phyloP scores from a whole-genome alignment of 2,329 filamentous ascomycete genomes.

The Aspergillus aculeatinus region DNA sequence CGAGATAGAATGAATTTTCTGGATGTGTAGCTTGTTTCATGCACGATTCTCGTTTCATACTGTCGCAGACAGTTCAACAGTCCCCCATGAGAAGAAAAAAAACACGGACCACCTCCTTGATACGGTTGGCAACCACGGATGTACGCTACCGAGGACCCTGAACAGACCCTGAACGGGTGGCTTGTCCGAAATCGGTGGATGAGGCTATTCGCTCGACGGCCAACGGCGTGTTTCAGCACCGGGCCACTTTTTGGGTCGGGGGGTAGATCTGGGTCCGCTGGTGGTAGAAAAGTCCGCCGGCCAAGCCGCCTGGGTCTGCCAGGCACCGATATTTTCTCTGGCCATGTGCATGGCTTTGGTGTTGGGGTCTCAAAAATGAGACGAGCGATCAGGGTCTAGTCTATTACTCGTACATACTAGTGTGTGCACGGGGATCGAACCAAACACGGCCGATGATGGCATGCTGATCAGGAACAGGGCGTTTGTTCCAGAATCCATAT shows the following conservation, averaged over 20 bases:
- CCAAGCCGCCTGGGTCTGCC: neutral
- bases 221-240: constrained; percentile 5
- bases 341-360: neutral
- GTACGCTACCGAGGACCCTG: neutral
- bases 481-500: neutral
- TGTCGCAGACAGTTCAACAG: neutral
- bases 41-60: neutral
- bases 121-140: neutral
- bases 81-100: neutral
- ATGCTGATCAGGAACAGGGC: neutral
- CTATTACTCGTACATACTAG: neutral
- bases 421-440: neutral
- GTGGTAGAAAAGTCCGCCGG: neutral
- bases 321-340: neutral
- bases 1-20: neutral
- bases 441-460: neutral
- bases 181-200: neutral
- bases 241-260: neutral
- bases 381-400: neutral
- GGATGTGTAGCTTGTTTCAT: neutral
- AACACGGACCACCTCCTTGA: neutral
- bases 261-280: neutral
- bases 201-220: neutral
- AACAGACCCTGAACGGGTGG: neutral
- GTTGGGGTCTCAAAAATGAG: neutral